Evolutionary conservation across 192 early-diverging fungal species (phyloP), one percentile per base, ranked within the genome.

Genomic region (Backusella parvicylindrica): DNA sequence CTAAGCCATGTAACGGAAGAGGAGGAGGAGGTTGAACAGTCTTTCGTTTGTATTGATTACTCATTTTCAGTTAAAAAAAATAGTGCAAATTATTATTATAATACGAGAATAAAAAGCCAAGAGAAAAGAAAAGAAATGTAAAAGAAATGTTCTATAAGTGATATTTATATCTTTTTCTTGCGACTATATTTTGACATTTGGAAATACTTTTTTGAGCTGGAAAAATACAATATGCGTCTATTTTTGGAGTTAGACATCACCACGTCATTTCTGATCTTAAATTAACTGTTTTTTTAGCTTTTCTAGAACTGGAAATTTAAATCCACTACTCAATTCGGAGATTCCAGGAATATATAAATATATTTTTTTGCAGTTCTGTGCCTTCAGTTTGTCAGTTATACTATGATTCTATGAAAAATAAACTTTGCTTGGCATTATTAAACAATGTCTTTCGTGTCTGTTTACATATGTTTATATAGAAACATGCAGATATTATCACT

Each of bases 151-250:
- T 60, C 11, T 60, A 8, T 60, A 26, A 2, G 53, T 28, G 6
- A 9, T n/a, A 28, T 60, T 60, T 60, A 60, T 60, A 60, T 28
- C 7, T 60, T 28, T 26, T 13, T 28, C 2, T 28, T 60, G 9
- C 53, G 53, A 23, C 53, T 60, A 60, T 60, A 60, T 60, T 60
- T 60, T 60, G 53, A 60, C 53, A 60, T 60, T 60, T 60, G 53
- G 53, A 28, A 60, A 60, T 13, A 3, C 23, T 60, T 56, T 26
- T 21, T 26, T 26, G 43, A 47, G 16, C 18, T 47, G 6, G 43
- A 47, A 47, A 47, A 47, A 47, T 41, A 41, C 40, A 41, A 21
- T 47, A n/a, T 47, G 53, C 21, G 9, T 60, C 53, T 56, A 56
- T 56, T 56, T 56, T 56, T 56, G 53, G 53, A 56, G 11, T 26